A percentile compares a stretch with the other conserved stretches of the same genome.
These are phyloP conservation scores for Lophium mytilinum DNA, from an alignment of 495 filamentous ascomycete genomes.

Conservation along the genomic window DNA sequence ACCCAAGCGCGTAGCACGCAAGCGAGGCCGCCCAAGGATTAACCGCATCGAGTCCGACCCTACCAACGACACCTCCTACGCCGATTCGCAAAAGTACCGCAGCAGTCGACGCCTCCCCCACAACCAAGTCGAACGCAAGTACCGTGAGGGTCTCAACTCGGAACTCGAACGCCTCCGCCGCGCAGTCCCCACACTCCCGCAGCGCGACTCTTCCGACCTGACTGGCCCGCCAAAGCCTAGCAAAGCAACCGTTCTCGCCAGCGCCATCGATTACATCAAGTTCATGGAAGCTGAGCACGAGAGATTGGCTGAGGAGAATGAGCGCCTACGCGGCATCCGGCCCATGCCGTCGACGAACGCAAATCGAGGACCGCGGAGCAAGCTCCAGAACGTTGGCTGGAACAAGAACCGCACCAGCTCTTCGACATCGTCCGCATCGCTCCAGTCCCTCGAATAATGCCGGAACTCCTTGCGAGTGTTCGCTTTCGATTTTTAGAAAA, in stretches of 20 bases:
- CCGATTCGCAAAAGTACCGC: neutral
- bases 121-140: slow-evolving; percentile 30
- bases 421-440: neutral
- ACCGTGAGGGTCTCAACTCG: slow-evolving; percentile 24
- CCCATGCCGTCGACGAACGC: neutral
- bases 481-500: too few relatives aligned
- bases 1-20: slow-evolving; percentile 7
- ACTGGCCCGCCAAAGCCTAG: slow-evolving; percentile 20
- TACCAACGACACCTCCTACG: slow-evolving; percentile 2
- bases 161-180: slow-evolving; percentile 24
- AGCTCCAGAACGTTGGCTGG: neutral
- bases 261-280: slow-evolving; percentile 26
- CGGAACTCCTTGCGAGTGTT: too few relatives aligned
- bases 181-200: slow-evolving; percentile 22
- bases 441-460: neutral
- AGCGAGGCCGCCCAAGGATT: slow-evolving; percentile 14
- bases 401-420: neutral
- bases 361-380: neutral
- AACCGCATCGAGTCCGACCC: neutral
- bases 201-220: slow-evolving; percentile 13
- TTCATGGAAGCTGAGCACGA: slow-evolving; percentile 19
- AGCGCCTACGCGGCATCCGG: slow-evolving; percentile 5
- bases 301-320: slow-evolving; percentile 13
- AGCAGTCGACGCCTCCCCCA: slow-evolving; percentile 18
- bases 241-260: slow-evolving; percentile 23